A percentile compares a stretch with the other conserved stretches of the same genome.
These are phyloP conservation scores for Dactylellina leptospora DNA, from an alignment of 2,329 filamentous ascomycete species.

Conservation along the genomic window DNA sequence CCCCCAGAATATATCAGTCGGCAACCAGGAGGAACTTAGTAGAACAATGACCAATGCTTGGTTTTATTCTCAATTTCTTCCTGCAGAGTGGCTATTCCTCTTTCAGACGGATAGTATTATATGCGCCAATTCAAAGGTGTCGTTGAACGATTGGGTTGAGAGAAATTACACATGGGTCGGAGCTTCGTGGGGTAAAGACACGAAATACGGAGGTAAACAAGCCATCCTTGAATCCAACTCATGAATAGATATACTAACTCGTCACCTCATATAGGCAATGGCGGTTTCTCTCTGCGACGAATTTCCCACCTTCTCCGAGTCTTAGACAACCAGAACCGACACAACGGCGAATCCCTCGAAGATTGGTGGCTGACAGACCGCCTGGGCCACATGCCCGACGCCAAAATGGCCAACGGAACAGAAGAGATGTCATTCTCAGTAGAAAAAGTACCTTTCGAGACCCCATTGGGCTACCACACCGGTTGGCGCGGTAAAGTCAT, in stretches of 20 bases:
- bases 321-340: conserved; percentile 63
- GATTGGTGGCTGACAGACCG: conserved; percentile 67
- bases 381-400: conserved; percentile 64
- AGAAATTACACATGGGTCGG: conserved; percentile 66
- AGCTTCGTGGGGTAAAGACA: conserved; percentile 61
- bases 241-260: neutral
- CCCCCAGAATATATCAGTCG: conserved; percentile 66
- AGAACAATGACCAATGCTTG: conserved; percentile 66
- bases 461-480: conserved; percentile 70
- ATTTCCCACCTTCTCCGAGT: conserved; percentile 67
- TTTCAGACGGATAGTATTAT: conserved; percentile 68
- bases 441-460: conserved; percentile 63
- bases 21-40: conserved; percentile 66
- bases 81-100: conserved; percentile 67
- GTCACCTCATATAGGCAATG: conserved; percentile 63
- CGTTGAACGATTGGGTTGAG: conserved; percentile 65
- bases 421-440: conserved; percentile 65
- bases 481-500: conserved; percentile 64
- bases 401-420: conserved; percentile 66
- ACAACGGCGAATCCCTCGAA: conserved; percentile 65
- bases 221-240: neutral
- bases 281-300: conserved; percentile 66
- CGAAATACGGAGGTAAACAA: conserved; percentile 39
- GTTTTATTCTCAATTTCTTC: conserved; percentile 65
- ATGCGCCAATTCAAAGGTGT: conserved; percentile 65